A percentile compares a stretch with the other conserved stretches of the same genome.
Conservation (phyloP, 495 filamentous ascomycete genomes). For the Aspergillus homomorphus region DNA sequence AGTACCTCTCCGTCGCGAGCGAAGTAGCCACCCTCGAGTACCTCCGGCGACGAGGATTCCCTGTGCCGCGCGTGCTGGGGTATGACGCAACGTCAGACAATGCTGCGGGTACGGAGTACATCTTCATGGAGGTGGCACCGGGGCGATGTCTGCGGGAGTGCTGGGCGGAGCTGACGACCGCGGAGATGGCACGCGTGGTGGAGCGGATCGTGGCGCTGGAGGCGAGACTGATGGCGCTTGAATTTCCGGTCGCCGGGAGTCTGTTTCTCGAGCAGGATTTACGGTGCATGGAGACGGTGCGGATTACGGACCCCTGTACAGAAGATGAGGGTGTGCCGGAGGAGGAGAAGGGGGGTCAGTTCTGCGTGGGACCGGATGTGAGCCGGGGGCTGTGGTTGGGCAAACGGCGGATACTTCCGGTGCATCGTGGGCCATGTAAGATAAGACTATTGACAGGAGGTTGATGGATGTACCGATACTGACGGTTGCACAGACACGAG, state of each 20-base stretch:
- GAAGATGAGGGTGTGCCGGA: not conserved
- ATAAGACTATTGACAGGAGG: not conserved
- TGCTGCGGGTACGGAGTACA: slow-evolving; percentile 28
- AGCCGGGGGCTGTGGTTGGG: slow-evolving; percentile 31
- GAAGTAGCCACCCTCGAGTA: slow-evolving; percentile 38
- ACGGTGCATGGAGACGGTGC: slow-evolving; percentile 7
- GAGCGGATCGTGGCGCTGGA: slow-evolving; percentile 33
- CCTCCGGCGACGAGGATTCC: slow-evolving; percentile 26
- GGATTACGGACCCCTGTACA: not conserved
- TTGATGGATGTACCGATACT: too few species aligned
- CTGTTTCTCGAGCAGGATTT: slow-evolving; percentile 31
- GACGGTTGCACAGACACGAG: not conserved
- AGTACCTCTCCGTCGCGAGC: slow-evolving; percentile 31
- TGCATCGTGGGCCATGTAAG: slow-evolving; percentile 36
- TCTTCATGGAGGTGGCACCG: slow-evolving; percentile 26
- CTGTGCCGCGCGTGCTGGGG: slow-evolving; percentile 20
- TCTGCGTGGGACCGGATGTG: slow-evolving; percentile 28
- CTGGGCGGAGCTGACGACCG: slow-evolving; percentile 28
- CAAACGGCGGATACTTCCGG: slow-evolving; percentile 18
- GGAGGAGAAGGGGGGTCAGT: slow-evolving; percentile 3
- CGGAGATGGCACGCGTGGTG: slow-evolving; percentile 29
- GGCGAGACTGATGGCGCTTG: slow-evolving; percentile 27
- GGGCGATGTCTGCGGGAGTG: slow-evolving; percentile 20
- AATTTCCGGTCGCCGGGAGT: slow-evolving; percentile 35
- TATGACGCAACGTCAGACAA: slow-evolving; percentile 23